phyloP scores from a whole-genome alignment of 208 protist species.

The Tritrichomonas foetus region DNA sequence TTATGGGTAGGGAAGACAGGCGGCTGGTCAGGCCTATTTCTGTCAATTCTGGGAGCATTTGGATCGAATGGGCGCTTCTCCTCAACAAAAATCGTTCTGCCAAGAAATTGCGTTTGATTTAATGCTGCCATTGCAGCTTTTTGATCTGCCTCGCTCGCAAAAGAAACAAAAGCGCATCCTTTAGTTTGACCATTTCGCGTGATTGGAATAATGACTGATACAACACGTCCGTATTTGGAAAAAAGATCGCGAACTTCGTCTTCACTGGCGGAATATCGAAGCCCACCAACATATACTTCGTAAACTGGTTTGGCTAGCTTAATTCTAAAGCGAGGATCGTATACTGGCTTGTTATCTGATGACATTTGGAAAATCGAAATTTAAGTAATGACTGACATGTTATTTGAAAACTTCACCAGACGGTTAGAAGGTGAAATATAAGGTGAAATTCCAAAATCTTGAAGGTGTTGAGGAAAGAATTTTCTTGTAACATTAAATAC shows the following conservation, averaged over 20 bases:
- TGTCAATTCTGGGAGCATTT: no score
- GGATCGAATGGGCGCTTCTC: neutral
- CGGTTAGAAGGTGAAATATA: no score
- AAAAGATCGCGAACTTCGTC: neutral
- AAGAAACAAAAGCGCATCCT: neutral
- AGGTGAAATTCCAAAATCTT: no score
- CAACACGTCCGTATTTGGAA: neutral
- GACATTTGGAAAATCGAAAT: no score
- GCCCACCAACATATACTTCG: neutral
- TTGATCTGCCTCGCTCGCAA: neutral
- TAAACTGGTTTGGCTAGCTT: neutral
- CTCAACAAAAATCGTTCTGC: neutral
- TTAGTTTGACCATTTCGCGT: neutral
- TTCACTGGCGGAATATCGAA: neutral
- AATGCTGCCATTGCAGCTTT: neutral
- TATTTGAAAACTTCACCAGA: no score
- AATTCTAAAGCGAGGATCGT: neutral
- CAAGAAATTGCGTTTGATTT: neutral
- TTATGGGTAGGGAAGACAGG: no score
- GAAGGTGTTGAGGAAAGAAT: no score
- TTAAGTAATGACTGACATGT: no score
- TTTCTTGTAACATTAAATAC: no score
- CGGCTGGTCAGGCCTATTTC: no score
- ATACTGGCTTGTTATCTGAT: no score
- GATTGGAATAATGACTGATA: slow-evolving; percentile 3